Evolutionary conservation across 176 grass and related monocot species (phyloP).

Genomic region (Tillandsia fasciculata): DNA sequence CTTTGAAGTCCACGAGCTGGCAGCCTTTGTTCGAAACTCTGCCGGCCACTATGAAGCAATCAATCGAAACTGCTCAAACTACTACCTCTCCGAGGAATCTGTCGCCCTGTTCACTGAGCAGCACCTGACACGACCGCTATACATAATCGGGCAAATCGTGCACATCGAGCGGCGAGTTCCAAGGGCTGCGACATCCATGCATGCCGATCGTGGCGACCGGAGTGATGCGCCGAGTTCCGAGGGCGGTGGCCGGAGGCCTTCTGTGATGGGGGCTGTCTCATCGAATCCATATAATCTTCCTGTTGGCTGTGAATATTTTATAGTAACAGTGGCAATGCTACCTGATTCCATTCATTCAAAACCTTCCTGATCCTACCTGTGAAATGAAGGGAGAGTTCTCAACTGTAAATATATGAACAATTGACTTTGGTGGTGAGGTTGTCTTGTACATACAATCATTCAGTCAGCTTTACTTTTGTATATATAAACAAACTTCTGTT

Average conservation of each 20-base stretch:
- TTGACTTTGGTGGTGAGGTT: constrained; percentile 1
- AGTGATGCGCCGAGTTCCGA: constrained; percentile 21
- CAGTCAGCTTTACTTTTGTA: not conserved
- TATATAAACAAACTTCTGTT: constrained; percentile 10
- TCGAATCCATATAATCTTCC: constrained; percentile 62
- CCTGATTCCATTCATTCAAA: constrained; percentile 51
- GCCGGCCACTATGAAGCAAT: constrained; percentile 76
- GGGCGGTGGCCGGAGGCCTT: constrained; percentile 14
- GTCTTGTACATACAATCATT: constrained; percentile 12
- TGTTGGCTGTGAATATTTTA: constrained; percentile 71
- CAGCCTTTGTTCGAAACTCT: constrained; percentile 52
- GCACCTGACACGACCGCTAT: constrained; percentile 33
- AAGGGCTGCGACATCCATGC: constrained; percentile 1
- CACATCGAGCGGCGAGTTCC: constrained; percentile 53
- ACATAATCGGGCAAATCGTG: constrained; percentile 92
- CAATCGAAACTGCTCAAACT: constrained; percentile 61
- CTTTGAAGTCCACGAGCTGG: constrained; percentile 80
- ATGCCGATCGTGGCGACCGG: constrained; percentile 11
- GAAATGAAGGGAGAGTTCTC: constrained; percentile 87
- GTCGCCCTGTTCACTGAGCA: constrained; percentile 78
- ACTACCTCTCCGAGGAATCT: constrained; percentile 86
- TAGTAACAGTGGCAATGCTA: constrained; percentile 95
- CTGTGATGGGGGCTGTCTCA: constrained; percentile 17
- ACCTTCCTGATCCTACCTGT: constrained; percentile 85
- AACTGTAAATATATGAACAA: constrained; percentile 63